These are phyloP conservation scores for Fusarium fracticaudum DNA, from an alignment of 2,329 filamentous ascomycete genomes.

Conservation along the genomic window DNA sequence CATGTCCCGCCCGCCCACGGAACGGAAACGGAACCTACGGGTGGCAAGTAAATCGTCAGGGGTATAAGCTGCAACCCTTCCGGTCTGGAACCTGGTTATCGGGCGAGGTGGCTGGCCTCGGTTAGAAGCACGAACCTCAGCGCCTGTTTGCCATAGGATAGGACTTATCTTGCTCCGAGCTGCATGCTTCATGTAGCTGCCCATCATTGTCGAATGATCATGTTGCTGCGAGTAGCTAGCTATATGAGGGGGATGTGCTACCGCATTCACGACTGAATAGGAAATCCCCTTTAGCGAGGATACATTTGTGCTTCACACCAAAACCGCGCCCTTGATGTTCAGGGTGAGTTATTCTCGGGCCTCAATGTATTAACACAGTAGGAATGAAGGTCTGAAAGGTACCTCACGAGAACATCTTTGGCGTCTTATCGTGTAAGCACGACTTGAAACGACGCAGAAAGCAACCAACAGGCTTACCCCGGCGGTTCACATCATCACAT, in stretches of 20 bases:
- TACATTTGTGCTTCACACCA: neutral
- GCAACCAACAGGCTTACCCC: neutral
- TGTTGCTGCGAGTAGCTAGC: conserved; percentile 2
- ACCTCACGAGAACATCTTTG: neutral
- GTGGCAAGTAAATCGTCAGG: conserved; percentile 26
- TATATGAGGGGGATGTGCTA: neutral
- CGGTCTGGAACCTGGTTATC: conserved; percentile 2
- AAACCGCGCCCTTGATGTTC: neutral
- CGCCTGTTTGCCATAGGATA: conserved; percentile 19
- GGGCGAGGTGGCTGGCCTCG: conserved; percentile 3
- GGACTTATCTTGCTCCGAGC: conserved; percentile 22
- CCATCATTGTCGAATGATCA: conserved; percentile 13
- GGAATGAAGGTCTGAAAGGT: neutral
- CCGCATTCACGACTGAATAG: neutral
- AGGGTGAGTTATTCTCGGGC: neutral
- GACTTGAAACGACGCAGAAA: neutral
- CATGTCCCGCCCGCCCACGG: conserved; percentile 16
- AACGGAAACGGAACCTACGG: neutral
- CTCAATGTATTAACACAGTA: neutral
- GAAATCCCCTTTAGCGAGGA: neutral
- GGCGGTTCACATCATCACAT: neutral
- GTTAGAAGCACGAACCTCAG: conserved; percentile 16
- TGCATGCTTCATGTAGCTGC: conserved; percentile 6
- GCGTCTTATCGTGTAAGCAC: neutral
- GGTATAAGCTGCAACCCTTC: conserved; percentile 22